phyloP scores from a whole-genome alignment of 345 rosid genomes.

The Salix suchowensis region DNA sequence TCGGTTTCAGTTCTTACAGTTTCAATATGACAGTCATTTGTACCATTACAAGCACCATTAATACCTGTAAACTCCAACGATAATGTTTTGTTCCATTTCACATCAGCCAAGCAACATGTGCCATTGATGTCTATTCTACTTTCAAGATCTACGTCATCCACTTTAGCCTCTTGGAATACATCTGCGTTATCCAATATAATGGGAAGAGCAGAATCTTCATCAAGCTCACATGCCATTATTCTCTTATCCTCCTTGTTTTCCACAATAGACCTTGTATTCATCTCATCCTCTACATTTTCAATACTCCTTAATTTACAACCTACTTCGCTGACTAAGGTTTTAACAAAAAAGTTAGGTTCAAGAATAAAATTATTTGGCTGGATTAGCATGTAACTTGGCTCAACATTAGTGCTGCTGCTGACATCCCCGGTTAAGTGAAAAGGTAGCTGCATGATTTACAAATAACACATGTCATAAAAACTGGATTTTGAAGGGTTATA shows the following conservation, averaged over 20 bases:
- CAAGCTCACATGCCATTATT: slow-evolving; percentile 20
- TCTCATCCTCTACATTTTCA: slow-evolving; percentile 13
- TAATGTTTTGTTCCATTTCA: slow-evolving; percentile 11
- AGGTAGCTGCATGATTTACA: slow-evolving; percentile 30
- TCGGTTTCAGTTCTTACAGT: slow-evolving; percentile 6
- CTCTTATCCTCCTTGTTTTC: slow-evolving; percentile 4
- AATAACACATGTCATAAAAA: neutral
- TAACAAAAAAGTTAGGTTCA: slow-evolving; percentile 23
- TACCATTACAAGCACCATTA: slow-evolving; percentile 4
- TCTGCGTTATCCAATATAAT: slow-evolving; percentile 9
- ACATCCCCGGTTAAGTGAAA: slow-evolving; percentile 20
- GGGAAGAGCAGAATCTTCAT: slow-evolving; percentile 17
- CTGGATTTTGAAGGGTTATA: neutral
- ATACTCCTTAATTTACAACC: slow-evolving; percentile 2
- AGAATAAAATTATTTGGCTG: slow-evolving; percentile 18
- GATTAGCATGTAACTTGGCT: slow-evolving; percentile 1
- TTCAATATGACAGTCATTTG: slow-evolving; percentile 11
- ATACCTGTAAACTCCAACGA: slow-evolving; percentile 9
- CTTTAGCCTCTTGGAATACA: slow-evolving; percentile 12
- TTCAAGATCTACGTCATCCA: slow-evolving; percentile 14
- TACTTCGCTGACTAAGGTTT: slow-evolving; percentile 24
- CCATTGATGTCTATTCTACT: slow-evolving; percentile 9
- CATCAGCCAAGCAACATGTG: slow-evolving; percentile 17
- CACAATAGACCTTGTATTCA: neutral
- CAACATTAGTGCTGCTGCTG: slow-evolving; percentile 11